phyloP scores from a whole-genome alignment of 306 rosid species.

The Trifolium pratense region DNA sequence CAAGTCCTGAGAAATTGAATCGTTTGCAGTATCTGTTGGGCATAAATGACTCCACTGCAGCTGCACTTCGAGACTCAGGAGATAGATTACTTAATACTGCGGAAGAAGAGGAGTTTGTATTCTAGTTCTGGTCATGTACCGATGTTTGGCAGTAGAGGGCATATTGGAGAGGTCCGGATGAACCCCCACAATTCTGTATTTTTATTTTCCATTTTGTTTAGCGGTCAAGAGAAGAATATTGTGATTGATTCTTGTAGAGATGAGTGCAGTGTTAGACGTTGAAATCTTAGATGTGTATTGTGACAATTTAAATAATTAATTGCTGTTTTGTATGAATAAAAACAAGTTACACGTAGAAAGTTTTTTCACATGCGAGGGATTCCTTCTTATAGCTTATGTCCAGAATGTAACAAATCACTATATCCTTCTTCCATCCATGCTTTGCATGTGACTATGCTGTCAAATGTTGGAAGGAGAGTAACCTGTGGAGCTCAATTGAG shows the following conservation, averaged over 20 bases:
- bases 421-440: neutral
- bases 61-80: conserved; percentile 68
- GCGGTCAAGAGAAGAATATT: neutral
- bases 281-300: conserved; percentile 19
- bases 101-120: conserved; percentile 89
- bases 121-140: conserved; percentile 64
- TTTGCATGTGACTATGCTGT: neutral
- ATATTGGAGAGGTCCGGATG: conserved; percentile 20
- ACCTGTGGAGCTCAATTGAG: too few relatives aligned
- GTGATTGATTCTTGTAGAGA: conserved; percentile 28
- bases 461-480: neutral
- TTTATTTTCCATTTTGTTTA: conserved; percentile 35
- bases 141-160: conserved; percentile 43
- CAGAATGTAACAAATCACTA: neutral
- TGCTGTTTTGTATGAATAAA: conserved; percentile 21
- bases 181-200: conserved; percentile 20
- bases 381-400: neutral
- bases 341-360: neutral
- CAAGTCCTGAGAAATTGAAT: conserved; percentile 71
- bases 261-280: conserved; percentile 38
- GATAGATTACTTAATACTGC: conserved; percentile 61
- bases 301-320: conserved; percentile 19
- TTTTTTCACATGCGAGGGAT: neutral
- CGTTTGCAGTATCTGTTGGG: conserved; percentile 91
- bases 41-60: conserved; percentile 77